phyloP scores from a whole-genome alignment of 257 asterid species.

The Solanum verrucosum region DNA sequence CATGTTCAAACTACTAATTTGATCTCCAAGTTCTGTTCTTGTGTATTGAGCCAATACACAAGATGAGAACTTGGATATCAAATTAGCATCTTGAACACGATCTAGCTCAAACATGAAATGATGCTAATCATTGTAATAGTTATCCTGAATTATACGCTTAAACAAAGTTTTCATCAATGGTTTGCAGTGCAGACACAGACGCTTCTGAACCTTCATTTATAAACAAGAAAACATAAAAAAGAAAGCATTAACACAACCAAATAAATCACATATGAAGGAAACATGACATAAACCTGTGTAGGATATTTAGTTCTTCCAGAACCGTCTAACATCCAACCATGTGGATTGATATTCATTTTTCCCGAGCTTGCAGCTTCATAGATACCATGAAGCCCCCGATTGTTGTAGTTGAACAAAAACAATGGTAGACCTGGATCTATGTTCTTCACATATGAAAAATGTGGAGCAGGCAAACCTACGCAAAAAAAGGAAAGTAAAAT shows the following conservation, averaged over 20 bases:
- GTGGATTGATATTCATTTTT: constrained; percentile 50
- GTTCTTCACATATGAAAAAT: constrained; percentile 55
- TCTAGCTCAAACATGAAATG: constrained; percentile 89
- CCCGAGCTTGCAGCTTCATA: constrained; percentile 82
- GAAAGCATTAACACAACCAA: not conserved
- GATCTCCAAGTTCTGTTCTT: constrained; percentile 26
- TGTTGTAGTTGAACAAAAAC: constrained; percentile 68
- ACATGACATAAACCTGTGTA: constrained; percentile 56
- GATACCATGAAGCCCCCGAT: constrained; percentile 54
- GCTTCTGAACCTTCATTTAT: constrained; percentile 45
- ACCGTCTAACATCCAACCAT: constrained; percentile 78
- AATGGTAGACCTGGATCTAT: constrained; percentile 68
- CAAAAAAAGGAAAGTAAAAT: not conserved
- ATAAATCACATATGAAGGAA: constrained; percentile 1
- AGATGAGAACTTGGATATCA: constrained; percentile 45
- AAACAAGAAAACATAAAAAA: constrained; percentile 4
- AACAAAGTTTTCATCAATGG: constrained; percentile 46
- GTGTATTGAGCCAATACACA: constrained; percentile 22
- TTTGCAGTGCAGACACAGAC: constrained; percentile 41
- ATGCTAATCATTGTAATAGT: constrained; percentile 32
- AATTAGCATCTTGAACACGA: constrained; percentile 59
- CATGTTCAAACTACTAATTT: constrained; percentile 58
- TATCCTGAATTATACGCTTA: constrained; percentile 58
- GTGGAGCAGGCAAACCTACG: constrained; percentile 59
- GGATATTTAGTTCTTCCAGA: constrained; percentile 58